Base-by-base conservation (phyloP, 2,329 filamentous ascomycete genomes). In the Raffaelea arxii region DNA sequence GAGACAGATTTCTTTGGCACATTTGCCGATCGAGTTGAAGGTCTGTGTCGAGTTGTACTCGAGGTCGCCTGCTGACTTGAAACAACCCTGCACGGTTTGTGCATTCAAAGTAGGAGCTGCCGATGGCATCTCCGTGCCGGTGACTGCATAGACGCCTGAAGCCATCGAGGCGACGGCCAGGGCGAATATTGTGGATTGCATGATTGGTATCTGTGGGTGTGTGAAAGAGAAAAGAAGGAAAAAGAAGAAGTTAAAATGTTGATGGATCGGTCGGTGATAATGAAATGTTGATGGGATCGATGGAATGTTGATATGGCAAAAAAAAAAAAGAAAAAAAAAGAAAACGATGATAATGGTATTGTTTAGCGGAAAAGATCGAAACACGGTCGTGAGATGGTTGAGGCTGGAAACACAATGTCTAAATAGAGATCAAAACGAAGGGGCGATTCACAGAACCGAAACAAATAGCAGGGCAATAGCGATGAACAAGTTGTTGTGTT, bases 41-140 rank as follows among this genome's bases (percentile, higher is more conserved):
- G 54, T 14, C 16, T 54, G 49, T 0, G 39, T 53, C 1, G 46
- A 46, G 48, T 56, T 50, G 24, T 56, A 40, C 5, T 49, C 55
- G 41, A 71, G 61, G 39, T 69, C 65, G 48, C 69, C 72, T 1
- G 56, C 50, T 0, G 66, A 68, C 4, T 58, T 63, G 58, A 63
- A 80, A 58, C 76, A 80, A 18, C 76, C 76, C 21, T 76, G 71
- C 1, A 69, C 65, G 2, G 66, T 70, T 38, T 62, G 54, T 9
- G 62, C 56, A n/a, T 63, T 61, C 5, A 59, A 52, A 4, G 58
- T 53, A 1, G 74, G 69, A 2, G 55, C 43, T n/a, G 54, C 44
- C 0, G 64, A 58, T 7, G 72, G 64, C 27, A 53, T 54, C 53
- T 76, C 64, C 25, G 44, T 25, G 1, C 49, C 44, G 4, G 50